Percentiles rank a stretch among this genome's conserved stretches.
These are phyloP conservation scores for Thalia dealbata DNA, from an alignment of 176 grass and related monocot genomes.

Conservation along the genomic window DNA sequence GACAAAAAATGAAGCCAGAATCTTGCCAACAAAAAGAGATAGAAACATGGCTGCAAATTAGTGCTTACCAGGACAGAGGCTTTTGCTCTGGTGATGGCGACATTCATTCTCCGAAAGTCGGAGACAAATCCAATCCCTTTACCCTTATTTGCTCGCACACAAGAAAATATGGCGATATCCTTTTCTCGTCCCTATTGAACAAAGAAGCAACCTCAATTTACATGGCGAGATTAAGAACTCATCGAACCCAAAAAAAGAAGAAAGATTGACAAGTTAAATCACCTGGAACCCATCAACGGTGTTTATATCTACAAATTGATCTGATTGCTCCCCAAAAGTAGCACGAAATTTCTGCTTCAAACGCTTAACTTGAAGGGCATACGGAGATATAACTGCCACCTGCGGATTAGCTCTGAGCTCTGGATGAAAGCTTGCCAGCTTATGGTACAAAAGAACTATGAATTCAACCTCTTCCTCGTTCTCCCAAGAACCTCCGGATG, in stretches of 20 bases:
- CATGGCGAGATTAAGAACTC: slow-evolving; percentile 5
- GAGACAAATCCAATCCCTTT: slow-evolving; percentile 85
- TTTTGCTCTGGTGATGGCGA: slow-evolving; percentile 88
- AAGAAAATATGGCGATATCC: slow-evolving; percentile 86
- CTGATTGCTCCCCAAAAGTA: slow-evolving; percentile 74
- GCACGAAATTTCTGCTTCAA: slow-evolving; percentile 53
- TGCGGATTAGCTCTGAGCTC: slow-evolving; percentile 63
- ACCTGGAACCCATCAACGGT: slow-evolving; percentile 98
- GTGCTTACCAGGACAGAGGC: slow-evolving; percentile 62
- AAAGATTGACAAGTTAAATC: slow-evolving; percentile 3
- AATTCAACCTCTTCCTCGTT: slow-evolving; percentile 85
- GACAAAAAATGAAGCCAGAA: neutral
- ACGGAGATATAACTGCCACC: slow-evolving; percentile 84
- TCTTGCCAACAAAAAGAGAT: too few relatives aligned
- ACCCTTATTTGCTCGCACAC: slow-evolving; percentile 74
- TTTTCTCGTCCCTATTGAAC: slow-evolving; percentile 66
- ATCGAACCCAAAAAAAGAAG: slow-evolving; percentile 9
- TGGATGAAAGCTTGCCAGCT: slow-evolving; percentile 44
- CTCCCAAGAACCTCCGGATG: slow-evolving; percentile 81
- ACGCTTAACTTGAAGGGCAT: slow-evolving; percentile 70
- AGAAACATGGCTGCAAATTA: neutral
- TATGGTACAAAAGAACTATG: slow-evolving; percentile 71
- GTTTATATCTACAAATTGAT: slow-evolving; percentile 84
- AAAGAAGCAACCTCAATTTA: neutral
- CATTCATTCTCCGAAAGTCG: slow-evolving; percentile 97